phyloP scores from a whole-genome alignment of 371 early-diverging fungal genomes.

The Synchytrium microbalum region DNA sequence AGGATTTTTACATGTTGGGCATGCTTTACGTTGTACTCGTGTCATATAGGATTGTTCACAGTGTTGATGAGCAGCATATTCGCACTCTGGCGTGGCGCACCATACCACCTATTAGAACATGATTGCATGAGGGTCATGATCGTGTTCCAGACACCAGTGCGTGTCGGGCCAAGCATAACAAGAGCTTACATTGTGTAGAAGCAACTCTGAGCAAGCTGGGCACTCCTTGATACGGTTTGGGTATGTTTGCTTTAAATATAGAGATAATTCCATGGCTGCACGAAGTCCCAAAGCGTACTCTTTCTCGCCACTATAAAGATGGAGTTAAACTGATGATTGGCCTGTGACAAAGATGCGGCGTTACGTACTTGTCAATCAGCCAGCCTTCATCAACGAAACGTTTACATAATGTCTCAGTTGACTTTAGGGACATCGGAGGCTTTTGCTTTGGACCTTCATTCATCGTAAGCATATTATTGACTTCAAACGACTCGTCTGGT shows the following conservation, averaged over 20 bases:
- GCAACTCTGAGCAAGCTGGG: neutral
- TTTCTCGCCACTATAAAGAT: neutral
- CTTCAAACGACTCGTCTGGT: neutral
- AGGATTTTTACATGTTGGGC: neutral
- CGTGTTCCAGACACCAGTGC: neutral
- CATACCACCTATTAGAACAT: neutral
- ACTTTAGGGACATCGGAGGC: too few species aligned
- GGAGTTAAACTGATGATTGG: too few species aligned
- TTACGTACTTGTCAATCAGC: neutral
- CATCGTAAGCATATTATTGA: neutral
- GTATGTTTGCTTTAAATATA: neutral
- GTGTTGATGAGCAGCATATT: neutral
- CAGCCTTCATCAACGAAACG: neutral
- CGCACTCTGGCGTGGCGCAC: neutral
- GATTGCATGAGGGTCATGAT: too few species aligned
- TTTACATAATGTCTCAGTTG: neutral
- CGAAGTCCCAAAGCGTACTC: neutral
- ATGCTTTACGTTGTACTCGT: neutral
- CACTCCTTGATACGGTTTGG: neutral
- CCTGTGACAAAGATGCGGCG: too few species aligned
- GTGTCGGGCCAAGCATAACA: neutral
- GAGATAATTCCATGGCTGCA: neutral
- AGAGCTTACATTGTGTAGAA: neutral
- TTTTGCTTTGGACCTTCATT: neutral
- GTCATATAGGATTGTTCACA: neutral